Base-by-base conservation (phyloP, 257 asterid genomes). In the Henckelia pumila region DNA sequence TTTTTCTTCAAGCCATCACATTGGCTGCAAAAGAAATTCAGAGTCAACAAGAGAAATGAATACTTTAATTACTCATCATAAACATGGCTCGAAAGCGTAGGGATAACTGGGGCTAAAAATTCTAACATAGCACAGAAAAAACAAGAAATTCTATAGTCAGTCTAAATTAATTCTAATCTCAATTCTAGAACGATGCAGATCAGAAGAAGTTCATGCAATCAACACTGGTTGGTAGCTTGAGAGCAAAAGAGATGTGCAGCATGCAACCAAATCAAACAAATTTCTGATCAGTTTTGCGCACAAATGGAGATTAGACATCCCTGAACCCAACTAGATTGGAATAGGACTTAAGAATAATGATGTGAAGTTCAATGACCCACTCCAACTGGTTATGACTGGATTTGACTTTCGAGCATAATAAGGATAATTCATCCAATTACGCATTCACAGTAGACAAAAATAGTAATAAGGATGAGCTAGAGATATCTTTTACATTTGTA, bases 1-100 rank as follows among this genome's bases (percentile, higher is more conserved):
- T 64, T 84, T 83, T 86, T 88, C 74, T 40, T 62, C 67, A 90
- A 70, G 68, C 47, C 68, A 67, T 88, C 91, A 7, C 69, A 77
- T 84, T 88, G 99, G 86, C 99, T 93, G 85, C 72, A 73, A 77
- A 28, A 68, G 32, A 69, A 66, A 52, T 28, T 66, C 29, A 22
- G 50, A 29, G 9, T 32, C 58, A 23, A 9, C 20, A 5, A 55
- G 14, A 22, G 5, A 16, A 2, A 10, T 4, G 56, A 35, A 5
- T 16, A 47, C 21, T 44, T 44, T 16, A 44, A 44, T 16, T 2
- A 16, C 20, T 44, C 19, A 7, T 44, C 53, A 20, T 44, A 16
- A 44, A 44, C 53, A 16, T 44, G 20, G 53, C 8, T 44, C 20
- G 8, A 16, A 44, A 16, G 4, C 0, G 7, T 5, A 4, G 53